Conservation (phyloP, 192 early-diverging fungal genomes). For the Obelidium mucronatum region DNA sequence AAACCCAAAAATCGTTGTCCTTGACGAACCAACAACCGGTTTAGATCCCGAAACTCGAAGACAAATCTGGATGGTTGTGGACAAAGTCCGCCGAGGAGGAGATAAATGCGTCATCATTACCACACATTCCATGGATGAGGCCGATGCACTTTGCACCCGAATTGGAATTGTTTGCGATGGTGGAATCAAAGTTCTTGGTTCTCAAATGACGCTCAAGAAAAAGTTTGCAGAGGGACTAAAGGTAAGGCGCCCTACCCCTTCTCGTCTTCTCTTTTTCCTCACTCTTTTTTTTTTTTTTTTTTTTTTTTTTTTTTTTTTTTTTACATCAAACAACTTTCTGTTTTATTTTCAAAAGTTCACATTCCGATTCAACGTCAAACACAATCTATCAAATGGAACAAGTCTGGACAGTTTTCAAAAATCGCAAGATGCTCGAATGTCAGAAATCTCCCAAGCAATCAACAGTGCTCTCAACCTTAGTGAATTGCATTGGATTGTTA, state of each 20-base stretch:
- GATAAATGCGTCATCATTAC: constrained; percentile 60
- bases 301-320: not conserved
- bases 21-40: constrained; percentile 53
- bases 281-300: not conserved
- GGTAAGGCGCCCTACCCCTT: constrained; percentile 11
- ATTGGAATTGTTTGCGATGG: constrained; percentile 50
- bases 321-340: not conserved
- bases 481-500: constrained; percentile 9
- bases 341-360: constrained; percentile 25
- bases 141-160: constrained; percentile 54
- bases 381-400: not conserved
- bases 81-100: constrained; percentile 48
- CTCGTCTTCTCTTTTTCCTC: not conserved
- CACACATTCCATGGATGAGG: constrained; percentile 79
- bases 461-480: not conserved
- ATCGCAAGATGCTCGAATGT: not conserved
- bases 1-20: constrained; percentile 31
- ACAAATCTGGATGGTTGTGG: constrained; percentile 60
- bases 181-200: constrained; percentile 35
- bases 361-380: constrained; percentile 19
- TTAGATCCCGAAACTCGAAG: constrained; percentile 57
- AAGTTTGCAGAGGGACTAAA: constrained; percentile 47
- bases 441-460: constrained; percentile 9
- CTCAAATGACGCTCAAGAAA: constrained; percentile 41
- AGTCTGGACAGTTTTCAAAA: not conserved